phyloP scores from a whole-genome alignment of 352 stramenopile species.

The Phytophthora sp. region DNA sequence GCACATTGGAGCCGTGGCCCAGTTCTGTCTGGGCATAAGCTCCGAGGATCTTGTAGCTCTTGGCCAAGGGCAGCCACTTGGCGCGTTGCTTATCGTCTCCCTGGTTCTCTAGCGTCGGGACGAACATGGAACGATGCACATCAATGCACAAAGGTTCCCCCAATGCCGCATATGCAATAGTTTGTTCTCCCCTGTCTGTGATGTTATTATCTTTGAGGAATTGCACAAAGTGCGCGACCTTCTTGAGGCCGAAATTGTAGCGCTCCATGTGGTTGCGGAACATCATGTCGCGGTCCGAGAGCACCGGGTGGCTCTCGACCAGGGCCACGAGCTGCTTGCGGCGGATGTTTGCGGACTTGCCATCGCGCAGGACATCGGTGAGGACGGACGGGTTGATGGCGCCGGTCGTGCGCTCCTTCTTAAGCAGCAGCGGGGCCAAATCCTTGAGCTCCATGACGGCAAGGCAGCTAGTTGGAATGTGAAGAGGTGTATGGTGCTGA shows the following conservation, averaged over 20 bases:
- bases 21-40: constrained; percentile 30
- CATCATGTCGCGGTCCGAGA: constrained; percentile 30
- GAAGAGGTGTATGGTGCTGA: neutral
- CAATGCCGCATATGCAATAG: constrained; percentile 13
- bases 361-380: constrained; percentile 21
- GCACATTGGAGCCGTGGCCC: constrained; percentile 29
- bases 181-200: constrained; percentile 9
- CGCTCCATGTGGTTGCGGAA: constrained; percentile 31
- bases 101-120: constrained; percentile 32
- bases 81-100: constrained; percentile 20
- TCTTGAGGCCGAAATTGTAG: constrained; percentile 29
- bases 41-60: constrained; percentile 14
- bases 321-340: constrained; percentile 17
- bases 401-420: constrained; percentile 15
- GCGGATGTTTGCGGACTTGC: constrained; percentile 5
- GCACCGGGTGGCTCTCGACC: constrained; percentile 20
- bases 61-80: constrained; percentile 26
- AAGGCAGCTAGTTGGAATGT: no score
- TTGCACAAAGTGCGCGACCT: constrained; percentile 23
- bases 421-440: constrained; percentile 23
- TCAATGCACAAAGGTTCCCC: constrained; percentile 17
- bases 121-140: constrained; percentile 29
- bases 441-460: constrained; percentile 34
- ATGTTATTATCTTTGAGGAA: constrained; percentile 7
- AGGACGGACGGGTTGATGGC: constrained; percentile 15